Base-by-base conservation (phyloP, 2,329 filamentous ascomycete species). In the Aschersonia sp. region DNA sequence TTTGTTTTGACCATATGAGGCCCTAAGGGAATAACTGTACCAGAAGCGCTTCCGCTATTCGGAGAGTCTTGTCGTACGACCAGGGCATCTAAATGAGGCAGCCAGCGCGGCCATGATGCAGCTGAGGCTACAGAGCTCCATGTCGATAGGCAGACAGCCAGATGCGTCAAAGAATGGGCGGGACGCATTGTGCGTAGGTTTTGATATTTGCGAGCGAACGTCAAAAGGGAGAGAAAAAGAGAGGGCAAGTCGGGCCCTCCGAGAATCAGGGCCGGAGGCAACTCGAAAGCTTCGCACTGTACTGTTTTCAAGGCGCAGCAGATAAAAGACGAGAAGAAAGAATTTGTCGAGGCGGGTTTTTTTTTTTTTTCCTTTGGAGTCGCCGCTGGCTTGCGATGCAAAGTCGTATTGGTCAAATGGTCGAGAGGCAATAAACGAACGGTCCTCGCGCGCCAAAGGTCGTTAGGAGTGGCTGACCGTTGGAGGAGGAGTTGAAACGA, bases 31-130 rank as follows among this genome's bases (percentile, higher is more conserved):
- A 22, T 22, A 49, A 42, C 40, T 51, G 44, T 54, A 48, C 49
- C 50, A 30, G 48, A 47, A 29, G 53, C 43, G 22, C 51, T 39
- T 22, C 41, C 43, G n/a, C 48, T 37, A 10, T 50, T 46, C 42
- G 49, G 37, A 37, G 63, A 60, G 52, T 73, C 65, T 52, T 68
- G 66, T 50, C 74, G 69, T 45, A 73, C 75, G 41, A 80, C 63
- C 37, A 82, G 58, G 11, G 70, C 58, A 52, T 79, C 71, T 37
- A 70, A 44, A 10, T 73, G 68, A 14, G 76, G 75, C 39, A 79
- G 62, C 70, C 72, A 78, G 52, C 60, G 63, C 22, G 76, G 71
- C 76, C 76, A 79, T 49, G 70, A 75, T 47, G 73, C 68, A n/a
- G 69, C 69, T 29, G 73, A 68, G 11, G 69, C 68, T 30, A 75